Percentiles rank a stretch among this genome's conserved stretches.
Evolutionary conservation across 1,284 basidiomycete species (phyloP).

Genomic region (Cryptococcus neoformans): DNA sequence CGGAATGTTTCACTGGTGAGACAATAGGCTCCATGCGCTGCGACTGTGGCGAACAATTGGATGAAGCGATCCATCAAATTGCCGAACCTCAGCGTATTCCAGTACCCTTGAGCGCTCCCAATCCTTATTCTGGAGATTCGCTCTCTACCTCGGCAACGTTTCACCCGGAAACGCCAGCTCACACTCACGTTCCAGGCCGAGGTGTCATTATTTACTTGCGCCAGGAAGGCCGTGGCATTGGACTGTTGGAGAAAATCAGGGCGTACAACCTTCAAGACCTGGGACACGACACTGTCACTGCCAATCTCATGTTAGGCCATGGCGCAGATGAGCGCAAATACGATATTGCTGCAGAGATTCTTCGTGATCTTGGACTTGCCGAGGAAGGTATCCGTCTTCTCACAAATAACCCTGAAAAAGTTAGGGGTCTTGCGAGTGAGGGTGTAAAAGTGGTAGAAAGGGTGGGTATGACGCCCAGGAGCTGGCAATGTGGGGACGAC

Average conservation of each 20-base stretch:
- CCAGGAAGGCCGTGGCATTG: slow-evolving; percentile 99
- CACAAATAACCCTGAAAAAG: slow-evolving; percentile 98
- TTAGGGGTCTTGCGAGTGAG: slow-evolving; percentile 79
- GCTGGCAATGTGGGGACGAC: slow-evolving; percentile 60
- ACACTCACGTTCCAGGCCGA: slow-evolving; percentile 59
- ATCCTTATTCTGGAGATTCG: not conserved
- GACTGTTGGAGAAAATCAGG: slow-evolving; percentile 89
- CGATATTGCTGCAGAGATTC: slow-evolving; percentile 83
- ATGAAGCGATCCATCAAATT: slow-evolving; percentile 92
- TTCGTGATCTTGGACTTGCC: slow-evolving; percentile 77
- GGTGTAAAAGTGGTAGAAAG: slow-evolving; percentile 78
- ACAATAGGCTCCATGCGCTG: slow-evolving; percentile 98
- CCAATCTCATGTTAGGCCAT: slow-evolving; percentile 93
- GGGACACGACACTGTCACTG: slow-evolving; percentile 96
- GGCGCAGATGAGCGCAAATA: slow-evolving; percentile 92
- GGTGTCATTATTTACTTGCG: slow-evolving; percentile 97
- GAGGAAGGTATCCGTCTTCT: slow-evolving; percentile 68
- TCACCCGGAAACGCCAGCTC: slow-evolving; percentile 15
- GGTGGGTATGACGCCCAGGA: slow-evolving; percentile 90
- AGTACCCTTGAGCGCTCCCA: not conserved
- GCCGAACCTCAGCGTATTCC: slow-evolving; percentile 59
- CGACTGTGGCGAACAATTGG: slow-evolving; percentile 97
- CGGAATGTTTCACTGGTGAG: slow-evolving; percentile 98
- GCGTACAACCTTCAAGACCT: slow-evolving; percentile 99
- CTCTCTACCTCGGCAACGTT: slow-evolving; percentile 41